phyloP scores from a whole-genome alignment of 2,329 filamentous ascomycete species.

The Neonectria coccinea region DNA sequence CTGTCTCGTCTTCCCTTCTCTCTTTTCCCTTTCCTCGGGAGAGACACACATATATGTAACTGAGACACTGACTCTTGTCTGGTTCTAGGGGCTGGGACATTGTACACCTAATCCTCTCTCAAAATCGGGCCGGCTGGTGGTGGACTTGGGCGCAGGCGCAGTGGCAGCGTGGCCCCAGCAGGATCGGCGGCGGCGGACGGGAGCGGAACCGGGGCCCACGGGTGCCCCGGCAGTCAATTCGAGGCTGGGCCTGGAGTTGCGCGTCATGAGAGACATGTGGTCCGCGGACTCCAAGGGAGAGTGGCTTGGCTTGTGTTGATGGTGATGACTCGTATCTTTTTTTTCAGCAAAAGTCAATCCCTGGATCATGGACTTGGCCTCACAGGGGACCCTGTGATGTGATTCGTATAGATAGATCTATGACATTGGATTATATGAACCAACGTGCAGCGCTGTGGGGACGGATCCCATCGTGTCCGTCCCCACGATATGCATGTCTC shows the following conservation, averaged over 20 bases:
- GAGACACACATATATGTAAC: too few species aligned
- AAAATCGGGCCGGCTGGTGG: constrained; percentile 34
- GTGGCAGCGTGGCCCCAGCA: constrained; percentile 36
- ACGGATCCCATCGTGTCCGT: background rate
- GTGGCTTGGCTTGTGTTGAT: background rate
- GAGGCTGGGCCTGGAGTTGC: constrained; percentile 43
- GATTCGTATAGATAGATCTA: constrained; percentile 16
- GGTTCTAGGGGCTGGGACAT: constrained; percentile 39
- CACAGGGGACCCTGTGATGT: constrained; percentile 19
- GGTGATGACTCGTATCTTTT: background rate
- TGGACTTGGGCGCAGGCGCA: constrained; percentile 37
- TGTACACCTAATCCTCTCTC: constrained; percentile 40
- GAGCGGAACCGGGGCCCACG: constrained; percentile 17
- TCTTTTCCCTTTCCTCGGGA: background rate
- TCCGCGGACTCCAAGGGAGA: background rate
- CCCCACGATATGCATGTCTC: constrained; percentile 1
- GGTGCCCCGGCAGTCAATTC: constrained; percentile 23
- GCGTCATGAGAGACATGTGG: constrained; percentile 33
- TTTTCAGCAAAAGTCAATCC: background rate
- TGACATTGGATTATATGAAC: constrained; percentile 11
- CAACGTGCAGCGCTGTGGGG: background rate
- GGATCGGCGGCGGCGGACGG: constrained; percentile 17
- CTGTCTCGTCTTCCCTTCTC: background rate
- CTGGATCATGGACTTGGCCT: background rate
- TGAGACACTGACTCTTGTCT: constrained; percentile 21